Base-by-base conservation (phyloP, 352 stramenopile genomes). In the Globisporangium abappressorium region DNA sequence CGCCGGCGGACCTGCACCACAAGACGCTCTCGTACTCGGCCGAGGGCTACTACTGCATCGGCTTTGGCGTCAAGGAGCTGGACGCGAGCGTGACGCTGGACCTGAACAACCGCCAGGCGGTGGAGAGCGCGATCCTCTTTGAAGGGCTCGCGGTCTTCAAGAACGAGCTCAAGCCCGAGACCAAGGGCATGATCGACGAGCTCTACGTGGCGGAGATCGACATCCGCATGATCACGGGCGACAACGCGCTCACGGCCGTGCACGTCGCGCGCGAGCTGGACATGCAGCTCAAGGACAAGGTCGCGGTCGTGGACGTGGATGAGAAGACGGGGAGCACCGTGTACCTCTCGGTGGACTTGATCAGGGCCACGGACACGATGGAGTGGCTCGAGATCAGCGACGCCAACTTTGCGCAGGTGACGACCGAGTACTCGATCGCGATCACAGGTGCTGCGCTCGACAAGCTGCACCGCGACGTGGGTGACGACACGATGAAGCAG, bases 91-190 rank as follows among this genome's bases (percentile, higher is more conserved):
- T 30, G 49, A 0, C 38, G 46, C 51, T 78, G 12, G 43, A 78
- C 20, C 20, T 65, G 0, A 66, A 72, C 28, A 58, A 73, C 38
- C 76, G 77, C 6, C 57, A 69, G 5, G 57, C 80, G 12, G 73
- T 96, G n/a, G 90, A 96, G 57, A 71, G 34, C 2, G 72, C 74
- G 26, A 71, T 96, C 1, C 57, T 62, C 6, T 92, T 96, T 57
- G 62, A 82, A 49, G 90, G 91, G 8, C 76, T 96, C 33, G 70
- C 92, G 12, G 74, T 93, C 28, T 97, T 97, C 75, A 74, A 90
- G 73, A 97, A 97, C 67, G 72, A 81, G 36, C 77, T 97, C 62
- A 94, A 93, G 67, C 67, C 80, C 14, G 83, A 97, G 46, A 85
- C 80, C 5, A 72, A 75, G 38, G 73, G 69, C 3, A 85, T 96